Evolutionary conservation across 805 yeast genomes (phyloP).

Genomic region (Nakazawaea holstii): DNA sequence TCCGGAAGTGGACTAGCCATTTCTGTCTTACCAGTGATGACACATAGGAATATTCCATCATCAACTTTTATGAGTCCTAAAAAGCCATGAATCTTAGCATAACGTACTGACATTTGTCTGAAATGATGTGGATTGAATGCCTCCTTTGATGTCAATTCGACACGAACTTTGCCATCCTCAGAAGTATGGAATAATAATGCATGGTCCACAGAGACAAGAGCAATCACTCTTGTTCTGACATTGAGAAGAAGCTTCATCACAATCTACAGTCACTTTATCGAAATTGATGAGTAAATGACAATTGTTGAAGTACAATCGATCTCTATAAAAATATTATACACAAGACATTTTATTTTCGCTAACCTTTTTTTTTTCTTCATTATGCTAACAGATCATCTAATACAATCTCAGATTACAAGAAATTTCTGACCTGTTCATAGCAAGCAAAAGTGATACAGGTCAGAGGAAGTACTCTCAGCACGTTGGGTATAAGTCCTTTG

Average conservation of each 20-base stretch:
- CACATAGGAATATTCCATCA: slow-evolving; percentile 64
- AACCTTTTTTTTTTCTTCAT: neutral
- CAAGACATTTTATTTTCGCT: neutral
- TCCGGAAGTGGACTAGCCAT: slow-evolving; percentile 81
- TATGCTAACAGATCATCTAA: no score
- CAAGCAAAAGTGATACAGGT: slow-evolving; percentile 86
- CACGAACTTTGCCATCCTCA: slow-evolving; percentile 34
- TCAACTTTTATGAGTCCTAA: slow-evolving; percentile 75
- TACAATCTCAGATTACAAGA: slow-evolving; percentile 7
- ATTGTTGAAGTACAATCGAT: neutral
- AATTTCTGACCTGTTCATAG: slow-evolving; percentile 57
- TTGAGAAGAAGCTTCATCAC: slow-evolving; percentile 32
- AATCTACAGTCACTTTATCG: neutral
- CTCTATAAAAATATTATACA: neutral
- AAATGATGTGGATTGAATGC: slow-evolving; percentile 32
- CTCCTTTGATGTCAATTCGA: slow-evolving; percentile 39
- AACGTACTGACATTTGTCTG: slow-evolving; percentile 32
- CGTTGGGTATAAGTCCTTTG: slow-evolving; percentile 75
- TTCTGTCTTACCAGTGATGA: slow-evolving; percentile 68
- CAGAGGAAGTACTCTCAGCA: slow-evolving; percentile 84
- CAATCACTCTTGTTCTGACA: slow-evolving; percentile 33
- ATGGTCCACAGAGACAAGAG: slow-evolving; percentile 35
- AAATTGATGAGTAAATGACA: no score
- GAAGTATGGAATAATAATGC: slow-evolving; percentile 42
- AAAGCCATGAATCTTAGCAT: slow-evolving; percentile 54